Base-by-base conservation (phyloP, 1,284 basidiomycete species). In the Sutorius eximius region DNA sequence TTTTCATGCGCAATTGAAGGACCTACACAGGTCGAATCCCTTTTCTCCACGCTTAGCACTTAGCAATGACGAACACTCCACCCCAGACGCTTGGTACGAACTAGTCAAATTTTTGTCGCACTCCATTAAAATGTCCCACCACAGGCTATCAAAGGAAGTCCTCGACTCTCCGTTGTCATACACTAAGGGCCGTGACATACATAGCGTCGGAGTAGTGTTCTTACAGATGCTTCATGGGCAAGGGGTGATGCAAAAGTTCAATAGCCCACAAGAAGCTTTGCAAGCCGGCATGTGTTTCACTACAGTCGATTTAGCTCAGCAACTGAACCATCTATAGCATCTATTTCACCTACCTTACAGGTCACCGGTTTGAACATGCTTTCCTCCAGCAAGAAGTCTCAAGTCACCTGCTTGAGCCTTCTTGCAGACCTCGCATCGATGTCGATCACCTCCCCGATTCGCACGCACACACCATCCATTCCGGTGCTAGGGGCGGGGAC, bases 221-320 rank as follows among this genome's bases (percentile, higher is more conserved):
- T 60, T 91, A 47, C 88, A 91, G 69, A 91, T 92, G 89, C 69
- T 91, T 12, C 67, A 87, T 24, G 89, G 90, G 0, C 71, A 84
- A 52, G 80, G 86, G 59, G 85, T 90, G 7, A 79, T 80, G 51
- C 75, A 82, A 38, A 72, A 67, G 42, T 75, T 63, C 49, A 49
- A n/a, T 24, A 75, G 77, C 47, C 73, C 78, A 2, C 73, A 75
- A 10, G 70, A 72, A 45, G 82, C 81, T 15, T 64, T 83, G 12
- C 73, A 76, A 57, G 70, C 72, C 46, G 72, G 81, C 80, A 59
- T 49, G 77, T 61, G 1, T 27, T 32, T 38, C 30, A 41, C 6
- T 16, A 53, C 33, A 24, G 10, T 24, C 27, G 40, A 53, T 29
- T 29, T 42, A 24, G 33, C 8, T 36, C 47, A 40, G 34, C n/a